A percentile compares a stretch with the other conserved stretches of the same genome.
phyloP scores from a whole-genome alignment of 2,329 filamentous ascomycete genomes.

The Fusarium napiforme region DNA sequence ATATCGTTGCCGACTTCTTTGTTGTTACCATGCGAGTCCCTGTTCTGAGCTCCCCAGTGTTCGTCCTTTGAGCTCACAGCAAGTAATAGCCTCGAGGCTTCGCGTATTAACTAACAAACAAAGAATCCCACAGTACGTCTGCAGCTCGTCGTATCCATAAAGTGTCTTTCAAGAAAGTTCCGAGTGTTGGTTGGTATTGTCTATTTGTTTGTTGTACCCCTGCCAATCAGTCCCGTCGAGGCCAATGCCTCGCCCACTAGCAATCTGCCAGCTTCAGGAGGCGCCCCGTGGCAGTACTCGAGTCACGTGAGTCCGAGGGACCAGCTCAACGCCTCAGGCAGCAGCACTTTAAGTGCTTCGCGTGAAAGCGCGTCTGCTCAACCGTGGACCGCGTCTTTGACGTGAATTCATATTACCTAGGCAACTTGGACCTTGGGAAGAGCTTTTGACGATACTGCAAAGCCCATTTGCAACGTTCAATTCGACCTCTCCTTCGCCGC shows the following conservation, averaged over 20 bases:
- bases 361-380: conserved; percentile 52
- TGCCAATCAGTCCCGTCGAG: conserved; percentile 15
- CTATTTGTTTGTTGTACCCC: conserved; percentile 39
- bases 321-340: conserved; percentile 49
- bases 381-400: conserved; percentile 50
- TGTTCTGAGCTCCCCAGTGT: conserved; percentile 33
- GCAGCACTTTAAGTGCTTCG: conserved; percentile 52
- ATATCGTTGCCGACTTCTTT: conserved; percentile 35
- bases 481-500: conserved; percentile 14
- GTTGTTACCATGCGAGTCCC: conserved; percentile 27
- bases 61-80: conserved; percentile 33
- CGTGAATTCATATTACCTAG: conserved; percentile 48
- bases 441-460: conserved; percentile 30
- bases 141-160: conserved; percentile 40
- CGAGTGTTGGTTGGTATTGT: conserved; percentile 37
- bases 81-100: conserved; percentile 17
- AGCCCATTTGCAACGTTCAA: conserved; percentile 20
- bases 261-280: conserved; percentile 45
- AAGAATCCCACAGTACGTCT: conserved; percentile 2
- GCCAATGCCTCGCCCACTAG: conserved; percentile 40
- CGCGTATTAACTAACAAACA: conserved; percentile 11
- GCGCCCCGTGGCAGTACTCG: conserved; percentile 34
- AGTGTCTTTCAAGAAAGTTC: conserved; percentile 14
- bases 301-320: conserved; percentile 47
- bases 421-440: conserved; percentile 43